Evolutionary conservation across 306 rosid genomes (phyloP), one percentile per base, ranked within the genome.

Genomic region (Quercus rubra): DNA sequence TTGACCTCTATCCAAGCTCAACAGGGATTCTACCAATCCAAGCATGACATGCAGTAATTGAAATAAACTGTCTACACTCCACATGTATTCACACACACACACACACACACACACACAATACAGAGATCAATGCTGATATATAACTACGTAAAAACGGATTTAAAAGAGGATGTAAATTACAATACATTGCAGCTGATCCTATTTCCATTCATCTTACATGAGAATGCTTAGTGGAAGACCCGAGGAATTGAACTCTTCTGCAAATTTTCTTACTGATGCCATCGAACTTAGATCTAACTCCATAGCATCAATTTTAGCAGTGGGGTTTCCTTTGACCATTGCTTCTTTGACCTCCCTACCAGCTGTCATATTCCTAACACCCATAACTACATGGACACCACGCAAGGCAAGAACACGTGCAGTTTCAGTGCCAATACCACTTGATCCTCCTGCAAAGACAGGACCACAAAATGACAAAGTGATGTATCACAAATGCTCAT

Each of bases 381-480:
- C 97, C 95, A 91, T 92, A 31, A 94, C 76, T 56, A 95, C 99
- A 77, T 86, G 98, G 51, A 84, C 96, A 56, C 98, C 98, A 30
- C 89, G 92, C 87, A 91, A 69, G 23, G 97, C 98, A 59, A 94
- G 97, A 80, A 92, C 97, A 41, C 95, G 82, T 3, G 94, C 52
- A 21, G 97, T 91, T 86, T 94, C 99, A 35, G 76, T 81, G 20
- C 97, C 99, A 81, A 92, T 94, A 3, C 99, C 99, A 84, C 90
- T 85, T 8, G 93, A 87, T 70, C 95, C 89, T 80, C 99, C 99
- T 92, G 88, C 76, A 43, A 83, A 13, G 15, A 49, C 17, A 49
- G 54, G 54, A 12, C 54, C 14, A 49, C 54, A 49, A 49, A 13
- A 49, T 49, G 54, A 49, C 54, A 49, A 49, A 49, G 54, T 49